Conservation (phyloP, 139 green algal species). For the Dunaliella primolecta region DNA sequence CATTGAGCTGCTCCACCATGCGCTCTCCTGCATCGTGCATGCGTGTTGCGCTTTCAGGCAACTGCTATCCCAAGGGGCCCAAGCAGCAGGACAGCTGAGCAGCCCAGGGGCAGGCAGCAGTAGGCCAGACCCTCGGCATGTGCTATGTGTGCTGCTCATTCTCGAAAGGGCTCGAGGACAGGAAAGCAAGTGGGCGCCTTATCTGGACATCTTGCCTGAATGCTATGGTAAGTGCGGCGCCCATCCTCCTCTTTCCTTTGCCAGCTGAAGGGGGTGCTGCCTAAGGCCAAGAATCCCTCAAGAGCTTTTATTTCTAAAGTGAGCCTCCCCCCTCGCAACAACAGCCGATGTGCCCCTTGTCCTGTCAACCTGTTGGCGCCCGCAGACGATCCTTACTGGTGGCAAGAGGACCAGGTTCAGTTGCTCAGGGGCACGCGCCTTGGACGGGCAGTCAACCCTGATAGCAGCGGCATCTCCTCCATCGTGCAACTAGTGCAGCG, state of each 20-base stretch:
- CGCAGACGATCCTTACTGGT: constrained; percentile 51
- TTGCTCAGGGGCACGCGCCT: constrained; percentile 47
- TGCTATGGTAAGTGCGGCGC: constrained; percentile 36
- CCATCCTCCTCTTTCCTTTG: too few relatives aligned
- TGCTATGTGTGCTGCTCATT: constrained; percentile 51
- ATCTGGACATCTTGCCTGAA: constrained; percentile 42
- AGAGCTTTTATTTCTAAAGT: neutral
- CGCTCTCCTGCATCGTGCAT: too few relatives aligned
- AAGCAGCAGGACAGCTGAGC: too few relatives aligned
- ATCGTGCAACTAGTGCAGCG: constrained; percentile 17
- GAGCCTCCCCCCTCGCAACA: neutral
- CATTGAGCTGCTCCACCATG: too few relatives aligned
- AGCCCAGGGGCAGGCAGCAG: neutral
- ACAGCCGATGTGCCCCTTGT: too few relatives aligned
- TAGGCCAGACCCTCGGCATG: constrained; percentile 8
- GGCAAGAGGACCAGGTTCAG: constrained; percentile 18
- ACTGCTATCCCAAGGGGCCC: too few relatives aligned
- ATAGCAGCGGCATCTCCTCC: constrained; percentile 16
- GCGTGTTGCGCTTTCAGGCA: too few relatives aligned
- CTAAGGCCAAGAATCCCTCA: too few relatives aligned
- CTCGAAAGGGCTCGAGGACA: constrained; percentile 31
- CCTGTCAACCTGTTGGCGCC: neutral
- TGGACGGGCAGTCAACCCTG: constrained; percentile 25
- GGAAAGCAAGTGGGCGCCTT: constrained; percentile 35
- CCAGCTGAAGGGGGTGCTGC: too few relatives aligned